Conservation (phyloP, 2,329 filamentous ascomycete species). For the Colletotrichum incanum region DNA sequence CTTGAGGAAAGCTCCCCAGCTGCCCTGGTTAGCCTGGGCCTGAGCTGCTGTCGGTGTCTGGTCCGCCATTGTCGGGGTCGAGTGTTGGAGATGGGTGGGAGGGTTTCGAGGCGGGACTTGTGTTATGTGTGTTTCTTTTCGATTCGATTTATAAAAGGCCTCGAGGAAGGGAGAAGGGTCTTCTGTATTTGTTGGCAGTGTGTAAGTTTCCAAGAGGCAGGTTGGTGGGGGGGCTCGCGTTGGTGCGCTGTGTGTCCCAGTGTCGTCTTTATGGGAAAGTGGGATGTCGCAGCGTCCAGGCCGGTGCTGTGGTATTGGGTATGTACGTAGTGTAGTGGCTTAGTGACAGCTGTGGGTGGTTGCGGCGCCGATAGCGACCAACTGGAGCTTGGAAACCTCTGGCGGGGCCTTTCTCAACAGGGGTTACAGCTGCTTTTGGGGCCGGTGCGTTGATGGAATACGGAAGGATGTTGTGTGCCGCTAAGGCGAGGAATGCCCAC, state of each 20-base stretch:
- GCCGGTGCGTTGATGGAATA: neutral
- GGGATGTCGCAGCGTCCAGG: slow-evolving; percentile 23
- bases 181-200: neutral
- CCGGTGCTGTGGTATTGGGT: neutral
- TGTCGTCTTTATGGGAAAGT: slow-evolving; percentile 26
- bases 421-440: neutral
- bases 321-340: neutral
- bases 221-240: neutral
- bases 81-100: neutral
- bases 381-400: neutral
- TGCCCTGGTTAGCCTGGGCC: slow-evolving; percentile 30
- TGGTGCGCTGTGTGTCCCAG: slow-evolving; percentile 4
- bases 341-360: neutral
- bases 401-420: slow-evolving; percentile 5
- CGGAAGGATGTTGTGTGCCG: too few relatives aligned
- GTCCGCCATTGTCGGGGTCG: slow-evolving; percentile 17
- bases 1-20: slow-evolving; percentile 41
- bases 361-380: neutral
- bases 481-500: neutral
- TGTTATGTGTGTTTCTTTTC: neutral
- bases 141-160: neutral
- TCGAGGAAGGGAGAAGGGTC: neutral
- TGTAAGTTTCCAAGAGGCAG: slow-evolving; percentile 4
- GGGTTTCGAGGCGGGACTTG: neutral
- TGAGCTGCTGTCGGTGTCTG: slow-evolving; percentile 33